Evolutionary conservation across 805 yeast species (phyloP).

Genomic region (Kuraishia piskuri): DNA sequence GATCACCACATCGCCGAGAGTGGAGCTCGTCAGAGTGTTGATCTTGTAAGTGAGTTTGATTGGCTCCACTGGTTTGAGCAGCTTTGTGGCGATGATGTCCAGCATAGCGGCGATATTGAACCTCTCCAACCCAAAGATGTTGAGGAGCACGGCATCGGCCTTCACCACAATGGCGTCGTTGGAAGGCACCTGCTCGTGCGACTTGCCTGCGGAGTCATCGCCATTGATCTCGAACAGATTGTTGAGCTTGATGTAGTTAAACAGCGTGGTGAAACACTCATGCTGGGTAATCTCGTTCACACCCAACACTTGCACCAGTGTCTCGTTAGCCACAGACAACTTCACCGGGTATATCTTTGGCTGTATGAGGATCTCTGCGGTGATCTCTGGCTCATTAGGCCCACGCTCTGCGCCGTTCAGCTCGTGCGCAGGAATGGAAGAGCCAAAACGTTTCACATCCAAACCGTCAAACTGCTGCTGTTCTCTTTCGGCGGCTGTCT

Average conservation of each 20-base stretch:
- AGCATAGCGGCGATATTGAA: slow-evolving; percentile 66
- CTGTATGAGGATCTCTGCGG: slow-evolving; percentile 69
- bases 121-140: slow-evolving; percentile 39
- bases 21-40: slow-evolving; percentile 67
- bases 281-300: slow-evolving; percentile 75
- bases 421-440: slow-evolving; percentile 18
- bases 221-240: slow-evolving; percentile 22
- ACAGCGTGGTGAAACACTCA: slow-evolving; percentile 46
- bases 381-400: slow-evolving; percentile 36
- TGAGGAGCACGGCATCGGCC: slow-evolving; percentile 35
- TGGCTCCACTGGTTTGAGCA: slow-evolving; percentile 73
- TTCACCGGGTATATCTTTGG: slow-evolving; percentile 68
- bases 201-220: background rate
- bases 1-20: slow-evolving; percentile 70
- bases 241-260: slow-evolving; percentile 26
- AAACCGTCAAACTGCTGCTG: slow-evolving; percentile 70
- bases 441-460: slow-evolving; percentile 77
- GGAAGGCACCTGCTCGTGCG: slow-evolving; percentile 9
- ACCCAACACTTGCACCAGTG: slow-evolving; percentile 65
- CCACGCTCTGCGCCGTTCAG: slow-evolving; percentile 15
- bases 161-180: slow-evolving; percentile 20
- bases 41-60: slow-evolving; percentile 68
- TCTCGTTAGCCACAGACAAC: slow-evolving; percentile 52
- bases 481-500: slow-evolving; percentile 20
- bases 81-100: slow-evolving; percentile 56